Evolutionary conservation across 495 filamentous ascomycete species (phyloP), one percentile per base, ranked within the genome.

Genomic region (Patellaria atrata): DNA sequence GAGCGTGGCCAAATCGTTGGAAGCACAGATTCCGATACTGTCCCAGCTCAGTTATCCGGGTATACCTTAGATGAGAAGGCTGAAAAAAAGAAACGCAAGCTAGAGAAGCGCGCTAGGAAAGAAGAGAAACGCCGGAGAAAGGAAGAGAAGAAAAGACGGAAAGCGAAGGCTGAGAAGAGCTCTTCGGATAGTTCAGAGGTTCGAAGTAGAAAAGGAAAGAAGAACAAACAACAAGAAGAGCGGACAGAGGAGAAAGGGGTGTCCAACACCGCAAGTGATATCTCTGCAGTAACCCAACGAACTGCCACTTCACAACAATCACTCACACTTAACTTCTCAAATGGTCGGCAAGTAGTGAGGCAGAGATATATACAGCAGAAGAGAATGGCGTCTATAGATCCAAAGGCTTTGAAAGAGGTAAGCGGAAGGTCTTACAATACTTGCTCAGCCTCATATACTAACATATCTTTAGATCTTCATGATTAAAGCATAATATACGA

Each of bases 311-410:
- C n/a, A n/a, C n/a, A n/a, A n/a, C n/a, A n/a, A n/a, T n/a, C n/a
- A n/a, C n/a, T n/a, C n/a, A n/a, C 28, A 4, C 15, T 41, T 7
- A 28, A 12, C 13, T 47, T 58, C 29, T 31, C 30, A 2, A 39
- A 43, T 20, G 68, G 61, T 16, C 65, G 77, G 33, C 74, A 79
- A 48, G 60, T 71, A 27, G 68, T 79, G 33, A 63, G 82, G 43
- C 63, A 71, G 33, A 64, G 78, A 29, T 75, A 80, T 48, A 86
- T 87, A 48, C 74, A 71, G 24, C 77, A 82, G 45, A 91, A 91
- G 59, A 74, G 68, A 50, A 68, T 70, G 61, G 79, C 81, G 2
- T 64, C 75, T 27, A 61, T 78, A 56, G 76, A 87, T 52, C 61
- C 64, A 22, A 70, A 71, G 45, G 78, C 80, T 4, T 56, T 87